Base-by-base conservation (phyloP, 805 yeast genomes). In the Ogataea dorogensis region DNA sequence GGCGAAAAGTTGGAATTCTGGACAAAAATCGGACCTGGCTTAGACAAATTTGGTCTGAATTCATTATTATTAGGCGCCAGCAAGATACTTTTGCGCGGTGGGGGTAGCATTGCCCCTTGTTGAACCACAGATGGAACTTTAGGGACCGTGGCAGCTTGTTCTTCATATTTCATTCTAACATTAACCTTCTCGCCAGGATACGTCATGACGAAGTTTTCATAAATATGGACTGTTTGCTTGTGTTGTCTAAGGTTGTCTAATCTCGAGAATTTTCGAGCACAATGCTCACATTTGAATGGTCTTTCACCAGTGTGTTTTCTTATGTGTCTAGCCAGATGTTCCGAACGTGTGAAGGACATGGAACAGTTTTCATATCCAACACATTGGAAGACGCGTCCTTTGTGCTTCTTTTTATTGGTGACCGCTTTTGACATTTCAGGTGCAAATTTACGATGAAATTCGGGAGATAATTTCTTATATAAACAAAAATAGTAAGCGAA, bases 271-370 rank as follows among this genome's bases (percentile, higher is more conserved):
- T 77, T 73, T 54, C 88, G 79, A 21, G 79, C 68, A 57, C 95
- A 86, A 58, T 82, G 83, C 31, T 81, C 82, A 59, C 97, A 88
- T 36, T 84, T 78, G 58, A 87, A 88, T 2, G 97, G 97, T 39
- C 95, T 69, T 59, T 88, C 97, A 27, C 96, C 97, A 0, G 96
- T 89, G 58, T 88, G 97, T 52, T 88, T 89, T 40, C 96, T 67
- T 36, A 89, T 82, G 64, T 88, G 97, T 41, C 97, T 70, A 1
- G 96, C 95, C 49, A 88, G 70, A 61, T 89, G 97, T 58, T 89
- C 97, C 7, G 93, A 81, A 32, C 97, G 70, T 2, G 95, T 85
- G 61, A 88, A 88, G 5, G 89, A 74, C 95, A 89, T 88, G 38
- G 67, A 68, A 61, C 97, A 88, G 47, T 82, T 88, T 14, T 86